phyloP scores from a whole-genome alignment of 1,284 basidiomycete genomes.

The Ustilago vetiveriae region DNA sequence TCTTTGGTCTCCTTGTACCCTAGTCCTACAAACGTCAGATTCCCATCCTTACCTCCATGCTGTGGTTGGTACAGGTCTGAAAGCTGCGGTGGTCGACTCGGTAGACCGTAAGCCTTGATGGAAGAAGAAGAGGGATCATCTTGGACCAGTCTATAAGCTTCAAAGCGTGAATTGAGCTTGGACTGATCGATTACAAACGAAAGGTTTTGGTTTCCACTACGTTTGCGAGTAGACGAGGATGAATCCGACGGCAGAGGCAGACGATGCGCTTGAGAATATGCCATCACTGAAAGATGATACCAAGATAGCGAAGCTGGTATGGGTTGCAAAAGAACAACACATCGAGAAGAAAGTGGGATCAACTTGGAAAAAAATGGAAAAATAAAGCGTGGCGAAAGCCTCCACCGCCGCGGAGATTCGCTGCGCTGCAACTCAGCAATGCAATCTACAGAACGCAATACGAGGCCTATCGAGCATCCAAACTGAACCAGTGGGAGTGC shows the following conservation, averaged over 20 bases:
- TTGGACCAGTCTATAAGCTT: constrained; percentile 48
- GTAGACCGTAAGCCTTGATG: constrained; percentile 11
- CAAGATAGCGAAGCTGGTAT: neutral
- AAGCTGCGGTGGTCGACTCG: constrained; percentile 24
- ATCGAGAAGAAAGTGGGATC: neutral
- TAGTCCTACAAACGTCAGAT: constrained; percentile 13
- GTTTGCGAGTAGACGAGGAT: neutral
- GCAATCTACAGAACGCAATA: no score
- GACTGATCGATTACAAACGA: constrained; percentile 18
- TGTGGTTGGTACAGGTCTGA: constrained; percentile 21
- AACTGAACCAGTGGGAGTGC: no score
- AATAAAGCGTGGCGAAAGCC: constrained; percentile 1
- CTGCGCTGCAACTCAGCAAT: neutral
- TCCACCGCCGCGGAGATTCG: constrained; percentile 8
- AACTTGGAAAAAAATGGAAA: neutral
- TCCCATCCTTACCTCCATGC: constrained; percentile 1
- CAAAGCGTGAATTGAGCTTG: constrained; percentile 38
- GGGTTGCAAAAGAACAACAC: neutral
- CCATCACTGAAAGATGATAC: constrained; percentile 13
- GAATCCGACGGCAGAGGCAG: constrained; percentile 5
- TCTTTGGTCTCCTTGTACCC: constrained; percentile 51
- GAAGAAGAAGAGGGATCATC: constrained; percentile 10
- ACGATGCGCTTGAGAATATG: constrained; percentile 31
- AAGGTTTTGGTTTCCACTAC: neutral
- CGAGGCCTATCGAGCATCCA: no score